phyloP scores from a whole-genome alignment of 2,329 filamentous ascomycete genomes.

The Hypoxylon sp. region DNA sequence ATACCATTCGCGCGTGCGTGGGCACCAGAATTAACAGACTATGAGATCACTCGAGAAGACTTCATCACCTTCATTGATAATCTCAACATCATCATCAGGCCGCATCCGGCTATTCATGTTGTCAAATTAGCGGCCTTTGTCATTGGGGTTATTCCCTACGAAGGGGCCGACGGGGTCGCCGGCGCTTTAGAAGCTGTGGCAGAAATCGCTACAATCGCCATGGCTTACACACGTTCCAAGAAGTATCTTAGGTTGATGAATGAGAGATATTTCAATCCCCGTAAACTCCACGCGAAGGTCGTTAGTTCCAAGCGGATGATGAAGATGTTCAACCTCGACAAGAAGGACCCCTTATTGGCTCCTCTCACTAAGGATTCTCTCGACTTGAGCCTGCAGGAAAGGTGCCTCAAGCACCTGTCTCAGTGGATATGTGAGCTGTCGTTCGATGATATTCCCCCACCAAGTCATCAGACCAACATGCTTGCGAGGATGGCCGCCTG shows the following conservation, averaged over 20 bases:
- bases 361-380: slow-evolving; percentile 47
- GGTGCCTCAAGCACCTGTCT: slow-evolving; percentile 45
- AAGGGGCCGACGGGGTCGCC: slow-evolving; percentile 45
- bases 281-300: slow-evolving; percentile 53
- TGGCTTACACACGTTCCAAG: slow-evolving; percentile 50
- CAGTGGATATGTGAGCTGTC: slow-evolving; percentile 34
- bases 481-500: slow-evolving; percentile 50
- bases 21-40: slow-evolving; percentile 45
- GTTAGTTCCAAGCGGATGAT: slow-evolving; percentile 48
- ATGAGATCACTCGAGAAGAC: slow-evolving; percentile 45
- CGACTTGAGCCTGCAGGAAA: slow-evolving; percentile 45
- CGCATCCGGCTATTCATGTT: slow-evolving; percentile 51
- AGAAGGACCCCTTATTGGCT: slow-evolving; percentile 42
- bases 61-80: slow-evolving; percentile 57
- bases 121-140: slow-evolving; percentile 47
- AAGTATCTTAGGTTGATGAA: slow-evolving; percentile 53
- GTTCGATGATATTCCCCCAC: slow-evolving; percentile 39
- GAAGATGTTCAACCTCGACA: slow-evolving; percentile 45
- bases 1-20: slow-evolving; percentile 52
- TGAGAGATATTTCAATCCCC: slow-evolving; percentile 53
- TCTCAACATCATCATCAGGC: slow-evolving; percentile 56
- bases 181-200: slow-evolving; percentile 44
- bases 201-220: slow-evolving; percentile 44
- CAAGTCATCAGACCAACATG: slow-evolving; percentile 38
- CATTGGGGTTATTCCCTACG: slow-evolving; percentile 52